Conservation (phyloP, 768 basidiomycete genomes). For the Boletus reticuloceps region DNA sequence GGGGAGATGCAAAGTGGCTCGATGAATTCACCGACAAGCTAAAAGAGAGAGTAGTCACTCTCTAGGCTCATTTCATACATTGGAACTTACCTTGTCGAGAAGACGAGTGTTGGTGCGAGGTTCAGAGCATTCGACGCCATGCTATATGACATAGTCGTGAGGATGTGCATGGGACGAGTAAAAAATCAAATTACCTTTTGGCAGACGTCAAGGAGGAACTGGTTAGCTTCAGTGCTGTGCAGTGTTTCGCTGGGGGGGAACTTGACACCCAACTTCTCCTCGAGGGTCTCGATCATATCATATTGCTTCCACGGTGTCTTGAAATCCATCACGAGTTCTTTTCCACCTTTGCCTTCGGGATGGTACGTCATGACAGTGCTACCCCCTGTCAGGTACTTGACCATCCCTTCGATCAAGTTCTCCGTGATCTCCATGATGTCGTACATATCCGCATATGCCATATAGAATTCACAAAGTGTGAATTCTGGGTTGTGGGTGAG, state of each 20-base stretch:
- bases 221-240: slow-evolving; percentile 84
- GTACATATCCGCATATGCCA: slow-evolving; percentile 99
- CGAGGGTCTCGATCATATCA: slow-evolving; percentile 96
- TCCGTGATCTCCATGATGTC: slow-evolving; percentile 99
- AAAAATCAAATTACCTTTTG: slow-evolving; percentile 55
- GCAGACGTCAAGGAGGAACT: slow-evolving; percentile 82
- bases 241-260: slow-evolving; percentile 93
- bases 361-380: slow-evolving; percentile 80
- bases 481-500: slow-evolving; percentile 99
- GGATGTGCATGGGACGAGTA: not conserved
- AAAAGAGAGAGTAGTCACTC: not conserved
- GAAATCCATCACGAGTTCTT: slow-evolving; percentile 80
- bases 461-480: slow-evolving; percentile 99
- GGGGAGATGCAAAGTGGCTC: slow-evolving; percentile 96
- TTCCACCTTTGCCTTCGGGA: slow-evolving; percentile 89
- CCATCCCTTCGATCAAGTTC: slow-evolving; percentile 83
- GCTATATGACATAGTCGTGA: slow-evolving; percentile 42
- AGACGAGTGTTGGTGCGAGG: slow-evolving; percentile 93
- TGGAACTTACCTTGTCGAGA: slow-evolving; percentile 76
- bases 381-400: slow-evolving; percentile 81
- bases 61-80: not conserved
- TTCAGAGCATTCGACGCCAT: slow-evolving; percentile 95
- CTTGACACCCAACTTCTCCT: slow-evolving; percentile 87
- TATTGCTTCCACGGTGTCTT: slow-evolving; percentile 95
- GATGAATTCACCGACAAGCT: slow-evolving; percentile 98